Evolutionary conservation across 441 rosid genomes (phyloP), one percentile per base, ranked within the genome.

Genomic region (Pelargonium myrrhifolium): DNA sequence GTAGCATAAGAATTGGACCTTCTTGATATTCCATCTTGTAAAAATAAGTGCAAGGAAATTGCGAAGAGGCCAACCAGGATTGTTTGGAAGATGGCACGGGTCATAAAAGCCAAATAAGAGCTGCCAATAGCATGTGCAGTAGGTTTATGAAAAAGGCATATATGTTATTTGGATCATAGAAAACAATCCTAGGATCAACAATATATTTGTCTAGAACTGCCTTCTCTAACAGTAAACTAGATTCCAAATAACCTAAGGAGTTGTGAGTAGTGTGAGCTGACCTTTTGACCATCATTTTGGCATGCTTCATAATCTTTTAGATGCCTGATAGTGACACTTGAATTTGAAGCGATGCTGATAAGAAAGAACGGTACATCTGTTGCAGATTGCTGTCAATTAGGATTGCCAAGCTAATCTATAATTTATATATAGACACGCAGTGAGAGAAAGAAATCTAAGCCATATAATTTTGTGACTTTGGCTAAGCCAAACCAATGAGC

Each of bases 21-120:
- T 82, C 77, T 87, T 81, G 37, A 87, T 83, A 60, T 87, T 84
- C 97, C 99, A 93, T 81, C 78, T 86, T 43, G 84, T 75, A 74
- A 72, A 82, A 73, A 93, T 87, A 73, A 91, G 85, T 26, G 91
- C 90, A 4, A 91, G 84, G 75, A 83, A 86, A 83, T 89, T 93
- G 71, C 99, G 92, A 73, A 93, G 90, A 69, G 96, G 97, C 97
- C 99, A 93, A 22, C 99, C 96, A 60, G 99, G 99, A 68, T 89
- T 81, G 71, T 68, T 87, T 60, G 86, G 89, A 80, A 90, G 96
- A 79, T 93, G 90, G 66, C 97, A 91, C 3, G 97, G 97, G 64
- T 93, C 97, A 77, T 86, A 91, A 80, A 91, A 89, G 70, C 96
- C 95, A 70, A 85, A 93, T 28, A 91, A 77, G 75, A 91, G 76